These are phyloP conservation scores for Porcisia hertigi DNA, from an alignment of 208 protist species.

Conservation along the genomic window DNA sequence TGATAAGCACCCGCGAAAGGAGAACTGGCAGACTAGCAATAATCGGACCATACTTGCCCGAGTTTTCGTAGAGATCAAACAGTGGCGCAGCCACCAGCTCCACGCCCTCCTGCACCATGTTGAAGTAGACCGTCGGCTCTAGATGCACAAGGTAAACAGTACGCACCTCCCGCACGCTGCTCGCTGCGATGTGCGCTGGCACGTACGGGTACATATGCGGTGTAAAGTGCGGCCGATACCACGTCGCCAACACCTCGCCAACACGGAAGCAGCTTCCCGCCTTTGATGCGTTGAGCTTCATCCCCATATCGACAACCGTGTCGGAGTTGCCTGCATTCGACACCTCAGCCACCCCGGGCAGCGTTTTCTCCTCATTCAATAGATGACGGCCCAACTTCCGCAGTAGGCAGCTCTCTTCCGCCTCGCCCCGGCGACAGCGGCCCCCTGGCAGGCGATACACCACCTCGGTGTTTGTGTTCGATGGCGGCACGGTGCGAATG, in stretches of 20 bases:
- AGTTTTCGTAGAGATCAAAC: slow-evolving; percentile 93
- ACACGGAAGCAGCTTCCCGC: slow-evolving; percentile 63
- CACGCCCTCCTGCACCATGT: slow-evolving; percentile 57
- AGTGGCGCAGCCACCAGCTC: slow-evolving; percentile 89
- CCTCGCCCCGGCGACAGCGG: slow-evolving; percentile 69
- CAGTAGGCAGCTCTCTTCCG: slow-evolving; percentile 68
- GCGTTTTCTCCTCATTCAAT: slow-evolving; percentile 61
- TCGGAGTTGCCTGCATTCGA: slow-evolving; percentile 24
- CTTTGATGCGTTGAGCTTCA: slow-evolving; percentile 30
- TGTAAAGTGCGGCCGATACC: slow-evolving; percentile 87
- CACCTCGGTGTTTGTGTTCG: slow-evolving; percentile 41
- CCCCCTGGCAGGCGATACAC: slow-evolving; percentile 78
- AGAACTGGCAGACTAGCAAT: slow-evolving; percentile 79
- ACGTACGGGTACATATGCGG: slow-evolving; percentile 93
- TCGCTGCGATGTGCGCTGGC: slow-evolving; percentile 82
- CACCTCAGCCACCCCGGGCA: not conserved
- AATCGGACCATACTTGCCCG: slow-evolving; percentile 79
- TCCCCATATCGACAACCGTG: slow-evolving; percentile 51
- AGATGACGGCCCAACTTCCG: slow-evolving; percentile 77
- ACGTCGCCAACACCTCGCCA: slow-evolving; percentile 75
- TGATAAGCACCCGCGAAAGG: slow-evolving; percentile 83
- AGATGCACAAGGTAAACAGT: slow-evolving; percentile 87
- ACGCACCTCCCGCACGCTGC: slow-evolving; percentile 79
- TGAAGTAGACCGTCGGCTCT: slow-evolving; percentile 71
- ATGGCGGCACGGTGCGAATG: slow-evolving; percentile 33